Base-by-base conservation (phyloP, 495 filamentous ascomycete species). In the Penicillium herquei region DNA sequence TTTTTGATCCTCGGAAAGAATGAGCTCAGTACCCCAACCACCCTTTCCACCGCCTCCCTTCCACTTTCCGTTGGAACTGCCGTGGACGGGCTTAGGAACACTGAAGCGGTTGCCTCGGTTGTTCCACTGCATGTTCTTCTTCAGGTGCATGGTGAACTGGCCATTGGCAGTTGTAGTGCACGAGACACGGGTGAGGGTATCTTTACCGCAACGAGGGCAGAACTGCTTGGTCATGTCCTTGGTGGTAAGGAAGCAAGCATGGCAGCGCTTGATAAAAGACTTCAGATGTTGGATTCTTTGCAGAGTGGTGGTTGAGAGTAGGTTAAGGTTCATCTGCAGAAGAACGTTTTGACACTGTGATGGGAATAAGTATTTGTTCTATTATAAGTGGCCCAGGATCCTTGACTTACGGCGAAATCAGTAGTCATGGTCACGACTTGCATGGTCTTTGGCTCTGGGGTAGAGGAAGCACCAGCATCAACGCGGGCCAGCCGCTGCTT, bases 51-150 rank as follows among this genome's bases (percentile, higher is more conserved):
- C 91, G 32, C 90, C 90, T 9, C 78, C 80, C 34, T 76, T 72
- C 57, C 78, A 79, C 71, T 90, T 92, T 34, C 91, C 92, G 70
- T 80, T 94, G 11, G 92, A 68, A 11, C 82, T 83, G 3, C 93
- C 95, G 39, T 86, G 79, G n/a, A 89, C 80, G 1, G 92, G 89
- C 75, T 97, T 98, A 1, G 94, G 94, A 21, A 98, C 84, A 65
- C 89, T 92, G 73, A 83, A 98, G 11, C 87, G 78, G 65, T 96
- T 92, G 34, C 94, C 94, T 1, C 92, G 81, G 59, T 86, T 95
- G 75, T 96, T 98, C 86, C 86, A 96, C 70, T 97, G 91, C 81
- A 93, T 93, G 73, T 96, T 96, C 70, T 86, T 87, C 81, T 96
- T 96, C 50, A 98, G 74, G 65, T 96, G 90, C 55, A 98, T 76